Evolutionary conservation across 2,329 filamentous ascomycete species (phyloP), one percentile per base, ranked within the genome.

Genomic region (Penicillium sp.): DNA sequence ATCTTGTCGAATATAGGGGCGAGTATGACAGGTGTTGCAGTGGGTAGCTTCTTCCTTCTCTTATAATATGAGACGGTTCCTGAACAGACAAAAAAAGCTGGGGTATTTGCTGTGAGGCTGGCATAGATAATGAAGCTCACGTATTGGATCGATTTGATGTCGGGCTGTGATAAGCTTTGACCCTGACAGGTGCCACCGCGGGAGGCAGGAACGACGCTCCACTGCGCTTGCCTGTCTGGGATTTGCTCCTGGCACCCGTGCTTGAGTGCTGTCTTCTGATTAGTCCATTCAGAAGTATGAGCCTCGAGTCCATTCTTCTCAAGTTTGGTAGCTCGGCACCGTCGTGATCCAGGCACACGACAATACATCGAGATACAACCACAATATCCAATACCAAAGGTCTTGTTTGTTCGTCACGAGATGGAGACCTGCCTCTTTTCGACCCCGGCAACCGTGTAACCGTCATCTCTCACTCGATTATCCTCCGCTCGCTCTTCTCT

Each of bases 201-300:
- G 51, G 19, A 53, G 51, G 22, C 51, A 35, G 45, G 45, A 48
- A 48, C 45, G 25, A 4, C 3, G 14, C 14, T 33, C 26, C 26
- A 28, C 30, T 16, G 45, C 26, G 25, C 14, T 22, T 51, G 4
- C 48, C 28, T 35, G 11, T 14, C 22, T 26, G 33, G 25, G 6
- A 16, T 33, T 16, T 48, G 3, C 11, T 16, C 16, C 16, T 55
- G 8, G 6, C 5, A 19, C 58, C 52, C 52, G 54, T 61, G 59
- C 59, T 35, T 5, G 4, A 25, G 1, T 26, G 16, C 35, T 25
- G 2, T 11, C 3, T 13, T 25, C 22, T 38, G n/a, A 51, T 55
- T 61, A 26, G 45, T 3, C 6, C 2, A n/a, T 22, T 38, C 19
- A 22, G 42, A 46, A 48, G 35, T 53, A 53, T 53, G 13, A 40